Evolutionary conservation across 768 basidiomycete genomes (phyloP), one percentile per base, ranked within the genome.

Genomic region (Boletus vinaceobasis): DNA sequence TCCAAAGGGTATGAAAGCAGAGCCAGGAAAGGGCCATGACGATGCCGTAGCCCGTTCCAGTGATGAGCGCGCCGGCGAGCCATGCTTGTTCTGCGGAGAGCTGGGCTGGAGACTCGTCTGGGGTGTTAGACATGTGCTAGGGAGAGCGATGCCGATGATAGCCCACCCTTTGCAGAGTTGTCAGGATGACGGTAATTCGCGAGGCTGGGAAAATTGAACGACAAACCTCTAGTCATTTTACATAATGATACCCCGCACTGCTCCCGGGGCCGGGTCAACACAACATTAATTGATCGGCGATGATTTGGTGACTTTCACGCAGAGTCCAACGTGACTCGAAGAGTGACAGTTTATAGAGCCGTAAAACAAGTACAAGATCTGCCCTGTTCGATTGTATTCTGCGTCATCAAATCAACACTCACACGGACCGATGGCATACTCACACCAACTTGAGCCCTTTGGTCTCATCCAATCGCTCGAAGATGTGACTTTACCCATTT

Each of bases 11-110:
- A 15, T 44, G 55, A 32, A 59, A 39, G 43, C 64, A 71, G 44
- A 70, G 59, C 55, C 58, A 64, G 43, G 44, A 63, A 15, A 70
- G 61, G 26, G 65, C 50, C 11, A 47, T 1, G 46, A 71, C 68
- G 9, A 70, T 33, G 6, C 68, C 68, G 35, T 70, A 70, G 42
- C 60, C 70, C 1, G 53, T 39, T 3, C 60, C 65, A 4, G 70
- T 66, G 31, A 71, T 31, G 19, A 70, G 53, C 11, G 61, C 55
- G 9, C 68, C 70, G 1, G 58, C 58, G 3, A 71, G 56, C 70
- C 68, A 70, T 21, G 68, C 60, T 33, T 65, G 43, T 52, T 71
- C 70, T 27, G 65, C 60, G 8, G 26, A 26, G 26, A 70, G 48
- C 43, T 65, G 58, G 8, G 53, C 53, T 15, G 53, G 7, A 17